phyloP scores from a whole-genome alignment of 805 yeast genomes.

The Ogataea trehalophila region DNA sequence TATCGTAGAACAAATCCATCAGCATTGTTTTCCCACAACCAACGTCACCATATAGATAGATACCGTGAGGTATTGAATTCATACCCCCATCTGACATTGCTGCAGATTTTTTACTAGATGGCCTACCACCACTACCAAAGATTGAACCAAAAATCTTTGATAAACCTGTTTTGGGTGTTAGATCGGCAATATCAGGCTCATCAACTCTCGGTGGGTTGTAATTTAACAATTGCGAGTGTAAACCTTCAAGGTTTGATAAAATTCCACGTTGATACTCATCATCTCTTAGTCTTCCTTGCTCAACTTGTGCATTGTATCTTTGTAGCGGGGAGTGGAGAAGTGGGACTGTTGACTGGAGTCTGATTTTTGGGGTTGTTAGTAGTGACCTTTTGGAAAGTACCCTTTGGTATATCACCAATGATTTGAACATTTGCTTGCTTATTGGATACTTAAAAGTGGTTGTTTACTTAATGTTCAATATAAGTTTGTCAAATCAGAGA shows the following conservation, averaged over 20 bases:
- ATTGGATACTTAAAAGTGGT: too few relatives aligned
- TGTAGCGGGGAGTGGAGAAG: constrained; percentile 23
- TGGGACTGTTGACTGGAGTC: constrained; percentile 7
- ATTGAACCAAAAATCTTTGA: constrained; percentile 29
- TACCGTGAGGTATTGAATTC: constrained; percentile 63
- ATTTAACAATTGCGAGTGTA: constrained; percentile 48
- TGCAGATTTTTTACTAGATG: constrained; percentile 1
- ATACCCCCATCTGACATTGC: constrained; percentile 7
- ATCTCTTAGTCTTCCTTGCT: constrained; percentile 48
- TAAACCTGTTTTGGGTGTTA: constrained; percentile 47
- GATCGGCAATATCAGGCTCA: constrained; percentile 45
- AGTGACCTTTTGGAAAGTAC: too few relatives aligned
- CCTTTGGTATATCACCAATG: too few relatives aligned
- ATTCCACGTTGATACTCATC: constrained; percentile 81
- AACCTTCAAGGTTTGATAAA: constrained; percentile 51
- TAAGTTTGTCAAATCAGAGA: too few relatives aligned
- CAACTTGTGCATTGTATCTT: constrained; percentile 26
- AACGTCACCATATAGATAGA: constrained; percentile 93
- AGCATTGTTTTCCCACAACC: constrained; percentile 99
- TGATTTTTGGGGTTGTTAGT: not conserved
- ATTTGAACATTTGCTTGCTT: too few relatives aligned
- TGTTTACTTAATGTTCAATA: too few relatives aligned
- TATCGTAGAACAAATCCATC: constrained; percentile 89
- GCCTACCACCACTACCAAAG: constrained; percentile 18
- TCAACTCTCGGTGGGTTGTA: constrained; percentile 62